These are phyloP conservation scores for Silene coronaria DNA, from an alignment of 179 eudicot genomes.

Conservation along the genomic window DNA sequence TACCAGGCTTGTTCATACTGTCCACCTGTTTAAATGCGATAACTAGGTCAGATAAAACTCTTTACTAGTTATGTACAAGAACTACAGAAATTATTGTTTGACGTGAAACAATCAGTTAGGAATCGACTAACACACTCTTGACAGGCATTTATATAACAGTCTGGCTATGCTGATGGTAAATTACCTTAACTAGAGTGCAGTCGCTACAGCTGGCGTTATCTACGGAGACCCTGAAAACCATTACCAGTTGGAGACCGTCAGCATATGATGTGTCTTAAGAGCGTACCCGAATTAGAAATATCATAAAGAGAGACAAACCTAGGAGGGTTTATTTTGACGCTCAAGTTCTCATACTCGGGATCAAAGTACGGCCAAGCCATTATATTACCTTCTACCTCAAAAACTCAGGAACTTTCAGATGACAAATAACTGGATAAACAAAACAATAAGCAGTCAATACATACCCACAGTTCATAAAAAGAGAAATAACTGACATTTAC, in stretches of 20 bases:
- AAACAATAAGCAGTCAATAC: not conserved
- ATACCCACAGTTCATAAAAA: not conserved
- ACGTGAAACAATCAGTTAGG: not conserved
- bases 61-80: too few relatives aligned
- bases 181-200: slow-evolving; percentile 74
- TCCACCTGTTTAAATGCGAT: slow-evolving; percentile 47
- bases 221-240: slow-evolving; percentile 63
- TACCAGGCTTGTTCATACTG: slow-evolving; percentile 77
- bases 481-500: too few relatives aligned
- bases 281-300: not conserved
- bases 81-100: not conserved
- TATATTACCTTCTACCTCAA: not conserved
- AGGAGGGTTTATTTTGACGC: slow-evolving; percentile 76
- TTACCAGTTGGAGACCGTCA: slow-evolving; percentile 1
- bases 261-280: not conserved
- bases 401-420: slow-evolving; percentile 9
- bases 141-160: too few relatives aligned
- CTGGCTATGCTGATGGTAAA: not conserved
- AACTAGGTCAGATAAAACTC: not conserved
- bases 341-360: slow-evolving; percentile 71
- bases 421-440: slow-evolving; percentile 9
- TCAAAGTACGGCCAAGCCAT: slow-evolving; percentile 69
- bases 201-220: slow-evolving; percentile 71
- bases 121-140: not conserved
- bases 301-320: slow-evolving; percentile 35